Evolutionary conservation across 140 eudicot species (phyloP), one percentile per base, ranked within the genome.

Genomic region (Oenanthe javanica): DNA sequence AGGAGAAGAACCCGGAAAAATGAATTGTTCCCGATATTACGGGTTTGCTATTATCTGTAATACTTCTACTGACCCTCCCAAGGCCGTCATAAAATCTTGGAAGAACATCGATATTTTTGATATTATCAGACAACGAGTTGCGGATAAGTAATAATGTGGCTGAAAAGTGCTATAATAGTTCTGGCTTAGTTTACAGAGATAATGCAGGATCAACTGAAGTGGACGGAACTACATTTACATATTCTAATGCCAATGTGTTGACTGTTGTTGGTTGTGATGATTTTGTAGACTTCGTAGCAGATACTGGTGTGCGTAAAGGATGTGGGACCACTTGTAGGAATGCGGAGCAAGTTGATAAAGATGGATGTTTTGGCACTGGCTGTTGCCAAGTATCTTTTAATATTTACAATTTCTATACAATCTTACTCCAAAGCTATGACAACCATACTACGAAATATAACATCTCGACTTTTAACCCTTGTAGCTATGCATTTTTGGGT

Each of bases 231-330:
- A 88, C 90, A 5, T 89, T 27, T 78, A 86, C 84, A 2, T 89
- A 86, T 80, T 91, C 97, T 0, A 83, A 55, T 5, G 77, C 59
- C 57, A 91, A 91, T 36, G 77, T 75, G 54, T 88, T 88, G 82
- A 83, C 77, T 3, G 79, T 91, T 48, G 40, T 91, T 16, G 94
- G 94, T 2, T 89, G 97, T 16, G 97, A 88, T 45, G 90, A 86
- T 38, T 23, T 82, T 16, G 84, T 87, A 2, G 25, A 77, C 67
- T 16, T 13, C 12, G 4, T 79, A 54, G 45, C 63, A 73, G 0
- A 1, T 2, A 1, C 7, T 1, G 57, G 80, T 74, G 81, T 77
- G 75, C 80, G 79, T 3, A 81, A 83, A 12, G 84, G 85, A 0
- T 90, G 94, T 79, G 77, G 83, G 3, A 78, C 87, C 0, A 16